Evolutionary conservation across 2,329 filamentous ascomycete genomes (phyloP).

Genomic region (Colletotrichum spaethianum): DNA sequence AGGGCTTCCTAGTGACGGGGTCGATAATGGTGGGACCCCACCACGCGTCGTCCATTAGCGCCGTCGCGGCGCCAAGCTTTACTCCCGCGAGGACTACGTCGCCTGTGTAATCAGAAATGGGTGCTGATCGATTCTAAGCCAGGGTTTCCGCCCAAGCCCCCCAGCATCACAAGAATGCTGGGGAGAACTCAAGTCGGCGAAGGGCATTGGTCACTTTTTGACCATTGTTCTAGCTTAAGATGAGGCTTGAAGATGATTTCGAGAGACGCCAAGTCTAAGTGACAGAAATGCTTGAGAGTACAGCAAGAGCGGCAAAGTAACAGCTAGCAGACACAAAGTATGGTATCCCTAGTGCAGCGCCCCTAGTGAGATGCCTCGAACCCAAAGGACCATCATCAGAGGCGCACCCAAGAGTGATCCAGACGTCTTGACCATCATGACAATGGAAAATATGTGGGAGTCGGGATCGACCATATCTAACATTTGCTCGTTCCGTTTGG

Average conservation of each 20-base stretch:
- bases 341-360: conserved; percentile 52
- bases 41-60: too few species aligned
- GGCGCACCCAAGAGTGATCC: conserved; percentile 63
- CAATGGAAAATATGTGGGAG: conserved; percentile 63
- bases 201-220: not conserved
- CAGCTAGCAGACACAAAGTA: conserved; percentile 57
- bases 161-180: too few species aligned
- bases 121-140: too few species aligned
- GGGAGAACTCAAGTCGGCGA: not conserved
- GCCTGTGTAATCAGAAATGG: too few species aligned
- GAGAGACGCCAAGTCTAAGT: not conserved
- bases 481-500: conserved; percentile 19
- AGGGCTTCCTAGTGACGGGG: conserved; percentile 41
- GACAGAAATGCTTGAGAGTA: conserved; percentile 45
- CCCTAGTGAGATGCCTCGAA: conserved; percentile 58
- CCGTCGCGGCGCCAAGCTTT: too few species aligned
- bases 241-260: too few species aligned
- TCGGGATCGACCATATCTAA: conserved; percentile 47
- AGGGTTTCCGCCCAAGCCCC: too few species aligned
- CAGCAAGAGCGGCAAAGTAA: conserved; percentile 53
- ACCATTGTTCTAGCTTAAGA: too few species aligned
- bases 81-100: too few species aligned
- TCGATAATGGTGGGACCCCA: conserved; percentile 48
- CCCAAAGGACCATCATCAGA: conserved; percentile 63
- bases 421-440: conserved; percentile 65